Evolutionary conservation across 805 yeast species (phyloP).

Genomic region (Debaryomyces tyrocola): DNA sequence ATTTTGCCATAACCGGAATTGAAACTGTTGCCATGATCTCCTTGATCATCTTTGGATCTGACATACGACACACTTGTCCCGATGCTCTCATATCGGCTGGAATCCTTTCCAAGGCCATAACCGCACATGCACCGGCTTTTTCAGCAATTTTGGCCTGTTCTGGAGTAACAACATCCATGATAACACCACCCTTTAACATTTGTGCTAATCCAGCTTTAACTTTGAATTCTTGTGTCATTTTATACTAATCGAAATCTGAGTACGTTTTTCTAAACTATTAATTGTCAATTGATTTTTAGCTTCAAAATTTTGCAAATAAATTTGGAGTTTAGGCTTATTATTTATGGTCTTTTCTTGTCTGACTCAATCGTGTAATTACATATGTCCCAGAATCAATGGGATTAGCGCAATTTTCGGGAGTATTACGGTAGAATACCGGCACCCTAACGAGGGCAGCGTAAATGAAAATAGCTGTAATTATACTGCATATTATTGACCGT

Average conservation of each 20-base stretch:
- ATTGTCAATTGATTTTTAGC: too few relatives aligned
- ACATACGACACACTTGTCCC: constrained; percentile 84
- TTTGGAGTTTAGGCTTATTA: too few relatives aligned
- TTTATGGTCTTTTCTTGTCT: too few relatives aligned
- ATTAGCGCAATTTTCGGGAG: too few relatives aligned
- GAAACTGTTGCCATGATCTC: constrained; percentile 70
- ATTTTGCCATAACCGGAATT: constrained; percentile 83
- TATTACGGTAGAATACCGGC: too few relatives aligned
- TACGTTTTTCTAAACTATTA: too few relatives aligned
- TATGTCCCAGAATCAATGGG: too few relatives aligned
- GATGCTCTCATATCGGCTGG: constrained; percentile 84
- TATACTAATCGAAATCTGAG: neutral
- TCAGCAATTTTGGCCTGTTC: constrained; percentile 84
- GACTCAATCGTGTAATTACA: too few relatives aligned
- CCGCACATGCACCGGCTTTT: constrained; percentile 85
- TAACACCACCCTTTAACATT: constrained; percentile 80
- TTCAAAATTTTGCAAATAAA: too few relatives aligned
- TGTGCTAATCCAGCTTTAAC: constrained; percentile 81
- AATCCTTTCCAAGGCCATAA: constrained; percentile 82
- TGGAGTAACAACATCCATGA: constrained; percentile 72
- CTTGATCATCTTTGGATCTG: constrained; percentile 77
- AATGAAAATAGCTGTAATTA: too few relatives aligned
- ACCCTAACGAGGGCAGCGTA: too few relatives aligned
- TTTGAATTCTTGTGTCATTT: constrained; percentile 31
- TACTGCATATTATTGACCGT: too few relatives aligned